These are phyloP conservation scores for Dillenia turbinata DNA, from an alignment of 164 flowering plant genomes.

Conservation along the genomic window DNA sequence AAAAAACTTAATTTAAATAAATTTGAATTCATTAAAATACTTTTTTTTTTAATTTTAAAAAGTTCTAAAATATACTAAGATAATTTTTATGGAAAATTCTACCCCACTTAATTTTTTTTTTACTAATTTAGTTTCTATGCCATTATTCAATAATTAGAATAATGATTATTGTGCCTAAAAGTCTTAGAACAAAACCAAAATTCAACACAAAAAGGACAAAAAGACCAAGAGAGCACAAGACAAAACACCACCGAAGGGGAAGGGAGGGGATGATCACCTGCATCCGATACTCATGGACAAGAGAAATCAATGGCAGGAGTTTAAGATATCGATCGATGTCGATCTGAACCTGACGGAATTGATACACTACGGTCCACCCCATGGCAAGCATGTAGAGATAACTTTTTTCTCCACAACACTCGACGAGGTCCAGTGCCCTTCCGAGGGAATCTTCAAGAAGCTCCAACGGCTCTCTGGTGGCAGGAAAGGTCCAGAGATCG, in stretches of 20 bases:
- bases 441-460: conserved; percentile 32
- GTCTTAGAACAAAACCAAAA: too few species aligned
- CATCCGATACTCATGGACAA: conserved; percentile 30
- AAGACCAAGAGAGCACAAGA: too few species aligned
- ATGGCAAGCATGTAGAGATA: conserved; percentile 42
- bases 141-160: too few species aligned
- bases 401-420: conserved; percentile 38
- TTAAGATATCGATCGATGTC: conserved; percentile 42
- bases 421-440: conserved; percentile 23
- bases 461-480: conserved; percentile 34
- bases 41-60: too few species aligned
- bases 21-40: too few species aligned
- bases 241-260: not conserved
- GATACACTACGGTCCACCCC: conserved; percentile 50
- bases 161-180: too few species aligned
- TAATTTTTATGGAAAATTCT: too few species aligned
- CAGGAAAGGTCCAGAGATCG: conserved; percentile 30
- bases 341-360: conserved; percentile 32
- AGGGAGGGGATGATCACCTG: conserved; percentile 15
- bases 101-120: too few species aligned
- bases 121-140: too few species aligned
- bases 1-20: too few species aligned
- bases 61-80: too few species aligned
- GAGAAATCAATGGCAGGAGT: conserved; percentile 31
- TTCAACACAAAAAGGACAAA: too few species aligned